Base-by-base conservation (phyloP, 306 rosid species). In the Vigna radiata region DNA sequence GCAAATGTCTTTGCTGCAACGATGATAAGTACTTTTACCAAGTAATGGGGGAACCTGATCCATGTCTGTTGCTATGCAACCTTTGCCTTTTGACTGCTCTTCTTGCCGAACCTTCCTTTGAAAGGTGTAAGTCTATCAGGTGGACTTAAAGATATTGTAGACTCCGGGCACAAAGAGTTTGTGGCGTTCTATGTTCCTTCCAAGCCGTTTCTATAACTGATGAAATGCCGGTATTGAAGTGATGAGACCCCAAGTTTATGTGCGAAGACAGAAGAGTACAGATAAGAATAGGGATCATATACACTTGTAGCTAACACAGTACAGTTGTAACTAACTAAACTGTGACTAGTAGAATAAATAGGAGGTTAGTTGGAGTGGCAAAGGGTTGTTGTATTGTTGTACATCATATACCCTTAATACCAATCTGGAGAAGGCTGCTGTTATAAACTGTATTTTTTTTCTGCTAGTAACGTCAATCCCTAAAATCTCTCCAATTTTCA, bases 171-270 rank as follows among this genome's bases (percentile, higher is more conserved):
- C 39, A 21, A 53, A 56, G 63, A 80, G 15, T 56, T 79, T 0
- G 77, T 76, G 8, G n/a, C 49, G 65, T 84, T 60, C 8, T 80
- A 10, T 49, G 13, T 60, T 76, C 79, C 46, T 84, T 80, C 76
- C 49, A 72, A 65, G 77, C 76, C 13, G 58, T 62, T 55, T 25
- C 60, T 19, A 43, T 52, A 27, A 41, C 13, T 9, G 27, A 65
- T 37, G 72, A 65, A 18, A 18, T 49, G 61, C 16, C 54, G 4
- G 2, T 21, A 2, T 77, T 41, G 46, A 41, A 6, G 54, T 6
- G 21, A n/a, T 8, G 11, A 50, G 21, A 50, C 0, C 21, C 21
- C 56, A 50, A 8, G 56, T n/a, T 21, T n/a, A 2, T 6, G 21
- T 47, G 7, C 52, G 1, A 47, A 47, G 52, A 14, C 54, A 50